These are phyloP conservation scores for Ramaria rubella DNA, from an alignment of 768 basidiomycete genomes.

Conservation along the genomic window DNA sequence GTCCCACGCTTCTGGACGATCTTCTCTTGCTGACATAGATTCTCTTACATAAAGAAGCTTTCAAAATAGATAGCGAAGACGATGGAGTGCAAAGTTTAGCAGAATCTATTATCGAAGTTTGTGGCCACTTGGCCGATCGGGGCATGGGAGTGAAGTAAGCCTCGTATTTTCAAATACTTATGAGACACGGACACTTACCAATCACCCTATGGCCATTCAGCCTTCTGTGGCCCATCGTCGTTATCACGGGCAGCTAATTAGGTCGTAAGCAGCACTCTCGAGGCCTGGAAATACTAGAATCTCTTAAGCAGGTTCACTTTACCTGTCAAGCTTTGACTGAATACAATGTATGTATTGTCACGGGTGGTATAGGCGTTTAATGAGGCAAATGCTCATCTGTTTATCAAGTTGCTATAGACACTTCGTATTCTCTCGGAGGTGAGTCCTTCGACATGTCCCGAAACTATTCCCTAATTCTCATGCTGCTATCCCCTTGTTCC, in stretches of 20 bases:
- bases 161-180: not conserved
- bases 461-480: conserved; percentile 7
- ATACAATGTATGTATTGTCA: not conserved
- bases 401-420: conserved; percentile 30
- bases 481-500: not conserved
- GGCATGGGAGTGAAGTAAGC: conserved; percentile 30
- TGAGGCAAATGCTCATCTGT: conserved; percentile 8
- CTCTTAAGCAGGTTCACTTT: conserved; percentile 3
- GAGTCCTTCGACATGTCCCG: conserved; percentile 17
- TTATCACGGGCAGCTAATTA: conserved; percentile 16
- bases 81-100: conserved; percentile 25
- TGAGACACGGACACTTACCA: conserved; percentile 8
- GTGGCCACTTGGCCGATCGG: conserved; percentile 24
- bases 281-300: conserved; percentile 25
- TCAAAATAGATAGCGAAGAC: conserved; percentile 22
- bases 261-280: conserved; percentile 17
- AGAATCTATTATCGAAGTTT: conserved; percentile 23
- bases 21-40: conserved; percentile 25
- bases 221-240: conserved; percentile 28
- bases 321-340: conserved; percentile 9
- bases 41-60: conserved; percentile 29
- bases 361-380: not conserved
- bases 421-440: conserved; percentile 28
- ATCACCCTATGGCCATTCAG: conserved; percentile 15
- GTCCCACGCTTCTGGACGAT: conserved; percentile 1